Evolutionary conservation across 768 basidiomycete genomes (phyloP), one percentile per base, ranked within the genome.

Genomic region (Hypsizygus marmoreus): DNA sequence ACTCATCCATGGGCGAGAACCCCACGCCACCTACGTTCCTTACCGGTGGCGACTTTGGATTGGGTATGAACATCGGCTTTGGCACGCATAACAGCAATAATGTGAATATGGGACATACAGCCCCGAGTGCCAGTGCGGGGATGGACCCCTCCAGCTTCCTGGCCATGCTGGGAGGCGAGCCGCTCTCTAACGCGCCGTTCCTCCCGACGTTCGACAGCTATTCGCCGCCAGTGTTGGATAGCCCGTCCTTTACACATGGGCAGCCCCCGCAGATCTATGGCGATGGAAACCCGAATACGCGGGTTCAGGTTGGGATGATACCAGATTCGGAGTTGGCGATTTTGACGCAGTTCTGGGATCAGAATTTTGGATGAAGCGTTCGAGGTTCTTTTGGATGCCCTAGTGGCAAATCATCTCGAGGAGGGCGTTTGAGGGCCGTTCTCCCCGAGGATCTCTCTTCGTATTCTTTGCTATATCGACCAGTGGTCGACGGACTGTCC

Each of bases 161-260:
- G 14, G 70, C 67, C 13, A 72, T 76, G 68, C 56, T 69, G 17
- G 67, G 69, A 22, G 73, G 73, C 14, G 64, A 73, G 40, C 64
- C 67, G 32, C 61, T 75, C 26, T 62, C 72, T 9, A 59, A 71
- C 44, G 61, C 65, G 11, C 74, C 73, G 28, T 74, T 67, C 58
- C 56, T 61, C n/a, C 57, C 57, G 13, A 53, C 59, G 11, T 57
- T 57, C 30, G 50, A 54, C 30, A 51, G 47, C 20, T 41, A 48
- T 23, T 50, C 47, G 7, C 53, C 43, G 1, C 37, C 49, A 20
- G 28, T 17, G 20, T 29, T 28, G n/a, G 51, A 45, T 17, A 35
- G 28, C 16, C 24, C 36, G 20, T 32, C 47, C 13, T 52, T 38
- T 40, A 46, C 43, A 13, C 45, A 41, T 39, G 32, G 35, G 17